A percentile compares a stretch with the other conserved stretches of the same genome.
phyloP scores from a whole-genome alignment of 139 green algal genomes.

The Chlamydomonas eustigma region DNA sequence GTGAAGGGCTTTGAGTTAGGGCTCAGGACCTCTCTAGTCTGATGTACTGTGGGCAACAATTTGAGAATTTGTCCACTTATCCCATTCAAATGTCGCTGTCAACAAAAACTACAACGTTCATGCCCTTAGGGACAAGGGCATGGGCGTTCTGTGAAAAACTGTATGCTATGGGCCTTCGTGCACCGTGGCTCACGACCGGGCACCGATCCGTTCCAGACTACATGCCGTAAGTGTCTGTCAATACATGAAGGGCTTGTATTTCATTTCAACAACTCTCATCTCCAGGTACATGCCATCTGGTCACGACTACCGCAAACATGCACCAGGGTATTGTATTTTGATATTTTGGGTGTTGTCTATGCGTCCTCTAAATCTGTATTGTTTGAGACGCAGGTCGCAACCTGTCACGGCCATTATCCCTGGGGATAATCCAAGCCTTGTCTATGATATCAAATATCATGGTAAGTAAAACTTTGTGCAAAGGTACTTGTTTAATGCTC shows the following conservation, averaged over 20 bases:
- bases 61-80: no score
- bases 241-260: not conserved
- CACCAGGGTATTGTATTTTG: conserved; percentile 1
- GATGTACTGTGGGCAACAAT: no score
- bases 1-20: no score
- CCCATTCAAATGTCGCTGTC: not conserved
- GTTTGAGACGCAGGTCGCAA: not conserved
- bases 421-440: not conserved
- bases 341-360: no score
- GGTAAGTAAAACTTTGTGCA: no score
- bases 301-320: conserved; percentile 7
- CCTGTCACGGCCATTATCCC: conserved; percentile 5
- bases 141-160: not conserved
- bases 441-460: conserved; percentile 3
- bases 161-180: not conserved
- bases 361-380: no score
- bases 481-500: not conserved
- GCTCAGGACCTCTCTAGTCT: no score
- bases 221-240: not conserved
- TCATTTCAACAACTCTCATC: not conserved
- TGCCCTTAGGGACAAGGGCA: not conserved
- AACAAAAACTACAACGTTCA: not conserved
- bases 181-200: conserved; percentile 2
- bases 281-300: not conserved
- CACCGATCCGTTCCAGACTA: not conserved